Evolutionary conservation across 2,329 filamentous ascomycete genomes (phyloP).

Genomic region (Massarina eburnea): DNA sequence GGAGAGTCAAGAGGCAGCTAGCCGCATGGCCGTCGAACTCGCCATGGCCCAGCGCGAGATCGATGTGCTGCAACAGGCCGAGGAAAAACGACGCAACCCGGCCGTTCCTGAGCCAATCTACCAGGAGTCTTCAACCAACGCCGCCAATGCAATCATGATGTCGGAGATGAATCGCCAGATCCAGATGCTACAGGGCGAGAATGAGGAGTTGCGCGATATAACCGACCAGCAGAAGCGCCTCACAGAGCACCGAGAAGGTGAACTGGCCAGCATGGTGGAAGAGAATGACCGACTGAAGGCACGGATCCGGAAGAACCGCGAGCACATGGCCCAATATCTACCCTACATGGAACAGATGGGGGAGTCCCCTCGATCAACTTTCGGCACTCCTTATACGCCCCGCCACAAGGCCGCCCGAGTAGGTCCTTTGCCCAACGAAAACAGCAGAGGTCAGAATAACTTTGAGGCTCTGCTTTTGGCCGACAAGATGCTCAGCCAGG

Average conservation of each 20-base stretch:
- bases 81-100: constrained; percentile 65
- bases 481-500: constrained; percentile 75
- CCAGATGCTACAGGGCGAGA: constrained; percentile 67
- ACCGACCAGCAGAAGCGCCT: constrained; percentile 74
- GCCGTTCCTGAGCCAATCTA: constrained; percentile 56
- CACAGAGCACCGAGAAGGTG: constrained; percentile 76
- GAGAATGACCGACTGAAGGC: constrained; percentile 77
- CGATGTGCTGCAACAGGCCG: constrained; percentile 75
- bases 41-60: constrained; percentile 89
- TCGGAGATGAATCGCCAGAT: constrained; percentile 55
- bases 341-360: constrained; percentile 36
- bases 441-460: constrained; percentile 58
- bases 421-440: constrained; percentile 49
- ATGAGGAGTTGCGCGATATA: constrained; percentile 63
- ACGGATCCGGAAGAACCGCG: constrained; percentile 84
- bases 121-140: constrained; percentile 51
- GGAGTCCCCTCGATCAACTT: constrained; percentile 64
- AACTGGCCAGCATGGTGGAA: constrained; percentile 69
- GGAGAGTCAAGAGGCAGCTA: constrained; percentile 80
- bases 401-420: constrained; percentile 32
- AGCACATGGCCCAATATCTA: constrained; percentile 69
- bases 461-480: constrained; percentile 77
- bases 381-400: constrained; percentile 56
- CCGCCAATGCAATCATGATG: constrained; percentile 59
- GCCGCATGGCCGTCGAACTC: constrained; percentile 86